A percentile compares a stretch with the other conserved stretches of the same genome.
Conservation (phyloP, 2,329 filamentous ascomycete species). For the Pyricularia sp. region DNA sequence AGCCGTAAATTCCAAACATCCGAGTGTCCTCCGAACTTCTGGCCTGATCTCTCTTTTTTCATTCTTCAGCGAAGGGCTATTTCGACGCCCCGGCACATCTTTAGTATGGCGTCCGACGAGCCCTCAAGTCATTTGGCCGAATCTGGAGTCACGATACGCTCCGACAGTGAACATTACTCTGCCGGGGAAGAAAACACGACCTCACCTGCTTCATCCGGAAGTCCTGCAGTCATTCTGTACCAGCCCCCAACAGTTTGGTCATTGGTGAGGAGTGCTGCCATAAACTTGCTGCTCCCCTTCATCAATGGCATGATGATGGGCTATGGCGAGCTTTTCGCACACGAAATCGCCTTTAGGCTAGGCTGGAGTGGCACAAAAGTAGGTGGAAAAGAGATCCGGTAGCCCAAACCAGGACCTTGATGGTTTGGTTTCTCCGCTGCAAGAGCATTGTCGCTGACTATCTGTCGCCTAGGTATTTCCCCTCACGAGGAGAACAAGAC, state of each 20-base stretch:
- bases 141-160: constrained; percentile 64
- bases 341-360: constrained; percentile 84
- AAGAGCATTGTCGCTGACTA: constrained; percentile 5
- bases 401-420: background rate
- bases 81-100: background rate
- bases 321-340: constrained; percentile 91
- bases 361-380: constrained; percentile 95
- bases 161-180: constrained; percentile 75
- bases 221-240: constrained; percentile 69
- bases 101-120: constrained; percentile 40
- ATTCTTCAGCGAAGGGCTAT: background rate
- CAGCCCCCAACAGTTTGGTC: constrained; percentile 79
- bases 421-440: background rate
- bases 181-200: constrained; percentile 47
- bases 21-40: background rate
- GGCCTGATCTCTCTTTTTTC: background rate
- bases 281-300: constrained; percentile 91
- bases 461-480: constrained; percentile 38
- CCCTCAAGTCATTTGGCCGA: constrained; percentile 46
- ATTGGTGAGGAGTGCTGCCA: constrained; percentile 74
- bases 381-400: constrained; percentile 16
- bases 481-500: constrained; percentile 43
- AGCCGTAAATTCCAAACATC: background rate
- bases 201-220: constrained; percentile 48
- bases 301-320: constrained; percentile 97